Percentiles rank a stretch among this genome's conserved stretches.
Conservation (phyloP, 257 asterid genomes). For the Solanum pimpinellifolium region DNA sequence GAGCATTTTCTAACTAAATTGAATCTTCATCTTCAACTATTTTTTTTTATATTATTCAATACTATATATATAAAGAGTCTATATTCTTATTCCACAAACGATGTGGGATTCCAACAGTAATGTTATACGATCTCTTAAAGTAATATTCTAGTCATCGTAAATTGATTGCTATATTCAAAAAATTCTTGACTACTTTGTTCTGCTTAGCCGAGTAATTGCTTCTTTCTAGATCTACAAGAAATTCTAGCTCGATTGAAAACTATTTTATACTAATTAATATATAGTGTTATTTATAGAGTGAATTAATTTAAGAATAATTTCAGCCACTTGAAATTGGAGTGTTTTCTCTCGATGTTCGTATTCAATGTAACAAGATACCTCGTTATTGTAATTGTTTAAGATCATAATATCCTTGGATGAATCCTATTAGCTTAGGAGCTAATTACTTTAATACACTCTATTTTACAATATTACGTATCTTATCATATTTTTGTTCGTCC, state of each 20-base stretch:
- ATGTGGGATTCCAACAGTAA: background rate
- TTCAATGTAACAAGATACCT: no score
- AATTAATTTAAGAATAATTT: background rate
- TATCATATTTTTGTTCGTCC: no score
- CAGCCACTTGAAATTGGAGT: background rate
- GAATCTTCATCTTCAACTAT: background rate
- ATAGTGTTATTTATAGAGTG: no score
- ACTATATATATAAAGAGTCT: background rate
- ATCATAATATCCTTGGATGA: no score
- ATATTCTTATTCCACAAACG: background rate
- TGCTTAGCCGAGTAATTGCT: background rate
- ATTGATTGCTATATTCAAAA: background rate
- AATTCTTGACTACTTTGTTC: background rate
- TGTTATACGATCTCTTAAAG: background rate
- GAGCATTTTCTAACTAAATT: background rate
- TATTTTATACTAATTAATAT: no score
- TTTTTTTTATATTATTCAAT: background rate
- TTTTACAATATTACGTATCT: no score
- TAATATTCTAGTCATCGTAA: background rate
- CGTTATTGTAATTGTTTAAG: no score
- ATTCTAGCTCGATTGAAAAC: background rate
- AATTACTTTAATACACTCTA: no score
- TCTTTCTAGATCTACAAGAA: background rate
- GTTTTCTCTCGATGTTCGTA: background rate
- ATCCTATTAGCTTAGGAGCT: no score